Evolutionary conservation across 805 yeast species (phyloP), one percentile per base, ranked within the genome.

Genomic region (baker's yeast (Saccharomyces cerevisiae)): DNA sequence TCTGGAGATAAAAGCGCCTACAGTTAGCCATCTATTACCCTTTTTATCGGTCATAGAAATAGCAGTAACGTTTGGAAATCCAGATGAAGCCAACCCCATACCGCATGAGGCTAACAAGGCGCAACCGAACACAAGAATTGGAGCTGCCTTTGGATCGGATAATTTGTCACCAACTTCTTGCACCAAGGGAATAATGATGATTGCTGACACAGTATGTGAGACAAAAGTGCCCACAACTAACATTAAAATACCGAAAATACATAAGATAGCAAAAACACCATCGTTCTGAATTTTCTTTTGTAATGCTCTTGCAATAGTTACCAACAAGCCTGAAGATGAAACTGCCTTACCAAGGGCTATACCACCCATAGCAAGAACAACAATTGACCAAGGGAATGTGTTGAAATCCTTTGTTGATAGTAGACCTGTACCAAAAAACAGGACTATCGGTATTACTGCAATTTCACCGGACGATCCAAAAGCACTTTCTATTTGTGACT

Each of bases 31-130:
- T 28, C 95, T 88, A 50, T 83, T 81, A n/a, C 97, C 97, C 50
- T 89, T 79, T 58, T 87, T 94, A 67, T 92, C 96, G 2, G 91
- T 81, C 85, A 89, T 85, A 58, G 97, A 89, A 57, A 94, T 89
- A 0, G 98, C 99, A 0, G 98, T 91, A 41, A 94, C 96, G 66
- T 94, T 92, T n/a, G 99, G 99, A 78, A 94, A 94, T 0, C 99
- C 98, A 0, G 96, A 85, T 0, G 98, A 91, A 1, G 98, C 97
- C 54, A 92, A 76, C 4, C 96, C 98, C 98, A 92, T 94, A 55
- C 98, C 99, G 53, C 88, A 86, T 0, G 97, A 90, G 21, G 95
- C 85, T 59, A 92, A 72, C 50, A 91, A 68, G 41, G 90, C 78
- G 55, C 73, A 69, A 48, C 75, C 74, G 51, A 75, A 74, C 51